Evolutionary conservation across 805 yeast species (phyloP), one percentile per base, ranked within the genome.

Genomic region (Nakazawaea ambrosiae): DNA sequence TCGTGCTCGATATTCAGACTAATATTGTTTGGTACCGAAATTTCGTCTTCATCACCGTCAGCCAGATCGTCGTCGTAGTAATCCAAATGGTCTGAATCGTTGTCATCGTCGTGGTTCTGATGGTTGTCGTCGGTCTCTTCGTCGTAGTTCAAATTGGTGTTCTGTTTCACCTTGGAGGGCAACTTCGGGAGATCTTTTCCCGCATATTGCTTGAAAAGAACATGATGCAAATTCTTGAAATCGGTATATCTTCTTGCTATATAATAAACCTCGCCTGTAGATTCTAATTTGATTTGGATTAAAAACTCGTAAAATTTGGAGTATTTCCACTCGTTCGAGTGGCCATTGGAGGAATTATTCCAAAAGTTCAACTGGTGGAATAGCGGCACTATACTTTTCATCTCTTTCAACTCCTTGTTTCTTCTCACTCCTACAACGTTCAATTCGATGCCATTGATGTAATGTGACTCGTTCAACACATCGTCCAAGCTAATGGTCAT

Each of bases 381-480:
- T 28, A 31, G 23, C 10, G 20, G 25, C 19, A 31, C 33, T 27
- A 37, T 24, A 4, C 35, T 30, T 34, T 36, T 43, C 20, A 45
- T 27, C 12, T 42, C 40, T 6, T 47, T 33, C 40, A 51, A 50
- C 35, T 58, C 63, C 37, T 50, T 44, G 27, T 53, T 48, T 22
- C 49, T 45, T 5, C 76, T 53, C 0, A 82, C 95, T 2, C 92
- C 87, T 20, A 75, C 70, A 9, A 88, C 75, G 44, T 84, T 82
- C 15, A 85, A 50, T 40, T 68, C 75, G 44, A 75, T 54, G 3
- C 86, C 84, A 50, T 82, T 78, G 27, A 68, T 50, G 45, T 50
- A 73, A 15, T 56, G 56, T 43, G 60, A 53, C 16, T 54, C 55
- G 16, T 45, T 47, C 14, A 47, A 36, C 5, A 49, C 41, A 31